Percentiles rank a stretch among this genome's conserved stretches.
These are phyloP conservation scores for Xylaria sp. DNA, from an alignment of 2,329 filamentous ascomycete genomes.

Conservation along the genomic window DNA sequence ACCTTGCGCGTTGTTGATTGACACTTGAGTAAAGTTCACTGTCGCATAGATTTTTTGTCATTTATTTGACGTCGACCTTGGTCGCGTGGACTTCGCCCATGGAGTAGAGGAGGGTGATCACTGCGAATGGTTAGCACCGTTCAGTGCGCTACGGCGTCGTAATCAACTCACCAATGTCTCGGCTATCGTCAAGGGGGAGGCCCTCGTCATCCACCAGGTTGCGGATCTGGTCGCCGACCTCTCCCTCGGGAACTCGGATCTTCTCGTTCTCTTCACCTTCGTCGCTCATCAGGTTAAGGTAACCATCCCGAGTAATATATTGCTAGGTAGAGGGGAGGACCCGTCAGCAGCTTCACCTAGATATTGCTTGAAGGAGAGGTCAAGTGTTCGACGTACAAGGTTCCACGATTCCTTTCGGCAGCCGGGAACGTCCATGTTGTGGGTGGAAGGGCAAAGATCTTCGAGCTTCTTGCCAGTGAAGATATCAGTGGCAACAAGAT, in stretches of 20 bases:
- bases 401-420: constrained; percentile 97
- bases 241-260: constrained; percentile 90
- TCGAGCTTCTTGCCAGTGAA: constrained; percentile 99
- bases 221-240: constrained; percentile 88
- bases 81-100: constrained; percentile 96
- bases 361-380: neutral
- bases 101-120: constrained; percentile 90
- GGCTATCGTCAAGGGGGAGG: constrained; percentile 72
- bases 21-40: constrained; percentile 2
- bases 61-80: constrained; percentile 76
- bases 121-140: constrained; percentile 58
- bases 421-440: constrained; percentile 98
- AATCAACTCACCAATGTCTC: constrained; percentile 11
- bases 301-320: constrained; percentile 86
- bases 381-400: constrained; percentile 26
- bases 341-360: constrained; percentile 16
- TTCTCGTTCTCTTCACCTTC: constrained; percentile 92
- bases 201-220: constrained; percentile 87
- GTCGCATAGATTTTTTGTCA: constrained; percentile 4
- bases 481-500: constrained; percentile 97
- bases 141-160: neutral
- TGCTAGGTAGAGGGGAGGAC: constrained; percentile 65
- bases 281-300: constrained; percentile 92
- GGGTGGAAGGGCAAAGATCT: constrained; percentile 97
- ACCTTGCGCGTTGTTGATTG: constrained; percentile 22